Evolutionary conservation across 192 early-diverging fungal genomes (phyloP).

Genomic region (Pecoramyces ruminantium): DNA sequence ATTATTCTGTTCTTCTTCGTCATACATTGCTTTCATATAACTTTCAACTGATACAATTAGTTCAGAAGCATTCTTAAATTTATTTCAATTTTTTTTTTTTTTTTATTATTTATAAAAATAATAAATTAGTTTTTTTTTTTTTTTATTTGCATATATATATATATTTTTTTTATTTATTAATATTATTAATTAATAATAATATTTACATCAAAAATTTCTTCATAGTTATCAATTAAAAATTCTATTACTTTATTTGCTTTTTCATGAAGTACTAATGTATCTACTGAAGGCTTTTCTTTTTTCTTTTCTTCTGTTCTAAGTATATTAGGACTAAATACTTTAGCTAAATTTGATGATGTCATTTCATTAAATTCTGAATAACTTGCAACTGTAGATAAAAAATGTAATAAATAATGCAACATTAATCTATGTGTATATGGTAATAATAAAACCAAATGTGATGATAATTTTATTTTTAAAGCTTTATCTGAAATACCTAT

Average conservation of each 20-base stretch:
- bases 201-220: neutral
- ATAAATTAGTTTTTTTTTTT: too few species aligned
- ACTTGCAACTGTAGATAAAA: neutral
- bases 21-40: neutral
- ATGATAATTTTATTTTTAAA: neutral
- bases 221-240: neutral
- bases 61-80: neutral
- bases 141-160: too few species aligned
- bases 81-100: neutral
- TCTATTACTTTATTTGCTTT: neutral
- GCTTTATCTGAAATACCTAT: neutral
- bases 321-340: neutral
- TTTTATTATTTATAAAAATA: too few species aligned
- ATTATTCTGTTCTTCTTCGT: neutral
- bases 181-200: too few species aligned
- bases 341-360: neutral
- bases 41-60: neutral
- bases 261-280: too few species aligned
- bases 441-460: neutral
- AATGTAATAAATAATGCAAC: neutral
- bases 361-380: neutral
- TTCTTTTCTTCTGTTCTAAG: neutral
- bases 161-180: too few species aligned
- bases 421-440: neutral
- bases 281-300: neutral